Conservation (phyloP, 352 stramenopile species). For the Globisporangium uncinulatum region DNA sequence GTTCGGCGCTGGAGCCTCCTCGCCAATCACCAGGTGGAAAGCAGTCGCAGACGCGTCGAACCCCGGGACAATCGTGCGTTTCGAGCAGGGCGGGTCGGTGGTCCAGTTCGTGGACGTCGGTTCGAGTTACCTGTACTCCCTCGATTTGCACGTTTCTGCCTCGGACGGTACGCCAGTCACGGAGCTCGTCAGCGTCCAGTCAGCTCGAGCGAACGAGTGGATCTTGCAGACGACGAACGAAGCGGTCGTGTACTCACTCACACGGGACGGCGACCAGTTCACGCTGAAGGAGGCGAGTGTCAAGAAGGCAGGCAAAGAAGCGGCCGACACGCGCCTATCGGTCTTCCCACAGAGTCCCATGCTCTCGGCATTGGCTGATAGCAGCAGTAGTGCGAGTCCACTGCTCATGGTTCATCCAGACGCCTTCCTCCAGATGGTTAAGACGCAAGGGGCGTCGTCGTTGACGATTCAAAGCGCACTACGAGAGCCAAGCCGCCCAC, state of each 20-base stretch:
- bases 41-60: constrained; percentile 16
- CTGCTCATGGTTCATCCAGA: constrained; percentile 36
- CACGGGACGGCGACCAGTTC: constrained; percentile 20
- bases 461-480: constrained; percentile 18
- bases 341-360: constrained; percentile 17
- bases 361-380: not conserved
- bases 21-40: constrained; percentile 19
- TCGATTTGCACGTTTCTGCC: constrained; percentile 29
- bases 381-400: constrained; percentile 1
- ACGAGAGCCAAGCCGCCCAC: constrained; percentile 9
- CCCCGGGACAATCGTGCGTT: constrained; percentile 33
- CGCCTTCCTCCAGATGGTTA: constrained; percentile 37
- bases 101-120: constrained; percentile 51
- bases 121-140: constrained; percentile 30
- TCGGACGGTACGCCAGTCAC: constrained; percentile 2
- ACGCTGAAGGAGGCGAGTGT: constrained; percentile 24
- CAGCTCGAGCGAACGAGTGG: constrained; percentile 35
- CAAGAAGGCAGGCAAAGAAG: not conserved
- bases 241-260: constrained; percentile 24
- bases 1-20: constrained; percentile 19
- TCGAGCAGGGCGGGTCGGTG: constrained; percentile 41
- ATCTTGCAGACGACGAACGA: constrained; percentile 40
- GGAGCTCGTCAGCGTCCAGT: constrained; percentile 35
- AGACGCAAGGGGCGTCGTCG: not conserved
- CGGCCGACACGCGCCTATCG: constrained; percentile 22